These are phyloP conservation scores for Triangularia setosa DNA, from an alignment of 2,329 filamentous ascomycete species.

Conservation along the genomic window DNA sequence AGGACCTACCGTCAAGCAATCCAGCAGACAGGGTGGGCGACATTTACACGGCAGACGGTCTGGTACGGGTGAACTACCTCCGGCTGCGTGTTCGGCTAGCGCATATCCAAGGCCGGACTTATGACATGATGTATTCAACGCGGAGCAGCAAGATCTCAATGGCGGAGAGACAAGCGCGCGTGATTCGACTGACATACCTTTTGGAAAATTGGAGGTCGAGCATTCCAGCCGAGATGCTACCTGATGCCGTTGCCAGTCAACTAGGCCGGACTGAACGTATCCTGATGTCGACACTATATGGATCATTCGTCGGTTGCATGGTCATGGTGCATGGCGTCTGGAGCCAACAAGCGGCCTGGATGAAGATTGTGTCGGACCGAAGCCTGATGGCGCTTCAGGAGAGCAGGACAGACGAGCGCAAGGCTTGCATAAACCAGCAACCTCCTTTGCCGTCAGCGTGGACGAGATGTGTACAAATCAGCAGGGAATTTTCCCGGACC, in stretches of 20 bases:
- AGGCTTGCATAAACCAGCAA: slow-evolving; percentile 7
- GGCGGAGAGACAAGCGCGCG: slow-evolving; percentile 30
- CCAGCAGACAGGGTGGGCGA: slow-evolving; percentile 33
- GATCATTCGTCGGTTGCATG: slow-evolving; percentile 35
- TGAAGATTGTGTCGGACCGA: slow-evolving; percentile 30
- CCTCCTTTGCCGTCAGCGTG: slow-evolving; percentile 31
- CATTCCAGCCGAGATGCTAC: slow-evolving; percentile 33
- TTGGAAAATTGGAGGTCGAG: slow-evolving; percentile 36
- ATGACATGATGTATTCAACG: slow-evolving; percentile 37
- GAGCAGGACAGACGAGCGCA: slow-evolving; percentile 13
- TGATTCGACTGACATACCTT: slow-evolving; percentile 30
- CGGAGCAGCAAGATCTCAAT: slow-evolving; percentile 26
- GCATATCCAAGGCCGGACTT: slow-evolving; percentile 39
- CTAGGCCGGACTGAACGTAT: slow-evolving; percentile 30
- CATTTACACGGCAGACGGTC: slow-evolving; percentile 34
- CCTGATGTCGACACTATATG: slow-evolving; percentile 37
- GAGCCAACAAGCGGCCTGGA: slow-evolving; percentile 36
- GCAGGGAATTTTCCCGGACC: slow-evolving; percentile 34
- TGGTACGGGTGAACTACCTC: slow-evolving; percentile 36
- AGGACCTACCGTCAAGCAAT: slow-evolving; percentile 33
- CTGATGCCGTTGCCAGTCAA: slow-evolving; percentile 31
- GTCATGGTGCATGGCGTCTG: slow-evolving; percentile 39
- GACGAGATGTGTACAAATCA: slow-evolving; percentile 33
- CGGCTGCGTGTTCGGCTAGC: slow-evolving; percentile 38
- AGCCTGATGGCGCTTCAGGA: slow-evolving; percentile 27